phyloP scores from a whole-genome alignment of 345 rosid genomes.

The Citrus sinensis region DVS_A1.0 CM039165.1:33934501-33935000 shows the following conservation, averaged over 20 bases:
- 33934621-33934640: background rate
- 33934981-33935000: too few relatives aligned
- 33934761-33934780: background rate
- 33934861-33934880: background rate
- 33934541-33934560: background rate
- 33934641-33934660: background rate
- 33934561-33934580: too few relatives aligned
- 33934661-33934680: background rate
- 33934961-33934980: background rate
- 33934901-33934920: background rate
- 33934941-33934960: background rate
- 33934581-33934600: conserved; percentile 12
- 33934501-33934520: too few relatives aligned
- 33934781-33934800: background rate
- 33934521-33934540: background rate
- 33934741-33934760: background rate
- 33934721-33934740: background rate
- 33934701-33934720: background rate
- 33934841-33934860: background rate
- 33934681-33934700: background rate
- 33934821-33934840: background rate
- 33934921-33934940: background rate
- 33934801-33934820: background rate
- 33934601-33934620: conserved; percentile 17
- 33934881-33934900: conserved; percentile 6